Base-by-base conservation (phyloP, 2,329 filamentous ascomycete species). In the Fusarium virguliforme region DNA sequence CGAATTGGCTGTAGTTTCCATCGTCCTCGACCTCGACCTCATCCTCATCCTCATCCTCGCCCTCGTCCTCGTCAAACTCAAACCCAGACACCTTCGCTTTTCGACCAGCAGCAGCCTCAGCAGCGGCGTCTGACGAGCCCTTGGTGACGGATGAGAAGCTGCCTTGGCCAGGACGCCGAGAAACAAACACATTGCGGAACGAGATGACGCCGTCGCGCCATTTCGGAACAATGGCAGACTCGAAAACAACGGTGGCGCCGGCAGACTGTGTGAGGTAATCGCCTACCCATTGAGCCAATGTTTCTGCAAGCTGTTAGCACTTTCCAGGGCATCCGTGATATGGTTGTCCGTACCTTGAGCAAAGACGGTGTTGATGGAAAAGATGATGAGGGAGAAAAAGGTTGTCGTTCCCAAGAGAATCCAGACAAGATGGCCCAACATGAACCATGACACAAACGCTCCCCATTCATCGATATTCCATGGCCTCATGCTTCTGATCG, bases 391-490 rank as follows among this genome's bases (percentile, higher is more conserved):
- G 6, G 95, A 98, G 81, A 98, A 94, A 81, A 99, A 99, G 0
- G 96, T 98, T 0, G 96, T 99, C 1, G 96, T 99, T 60, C 96
- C 96, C 32, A 98, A 87, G n/a, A 98, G 87, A 74, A 99, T 89
- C 96, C 96, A 99, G 10, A 97, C 88, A 8, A 99, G 85, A 81
- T 99, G 96, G 0, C 95, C 96, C 60, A 98, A 87, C 68, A 98
- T 88, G 69, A 99, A 92, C 95, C 95, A 98, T 3, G 96, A 98
- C 59, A 87, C 90, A 70, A 99, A 95, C 4, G 96, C 96, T 50
- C 94, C 93, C 85, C 97, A 98, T 83, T 99, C 96, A 80, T 99
- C 96, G 24, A 92, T 89, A 80, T 97, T 99, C 89, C 96, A 99
- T 1, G 96, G 96, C 38, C 96, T 88, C 80, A 93, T 93, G 79